A percentile compares a stretch with the other conserved stretches of the same genome.
These are phyloP conservation scores for Fomitiporia mediterranea DNA, from an alignment of 1,284 basidiomycete genomes.

Conservation along the genomic window DNA sequence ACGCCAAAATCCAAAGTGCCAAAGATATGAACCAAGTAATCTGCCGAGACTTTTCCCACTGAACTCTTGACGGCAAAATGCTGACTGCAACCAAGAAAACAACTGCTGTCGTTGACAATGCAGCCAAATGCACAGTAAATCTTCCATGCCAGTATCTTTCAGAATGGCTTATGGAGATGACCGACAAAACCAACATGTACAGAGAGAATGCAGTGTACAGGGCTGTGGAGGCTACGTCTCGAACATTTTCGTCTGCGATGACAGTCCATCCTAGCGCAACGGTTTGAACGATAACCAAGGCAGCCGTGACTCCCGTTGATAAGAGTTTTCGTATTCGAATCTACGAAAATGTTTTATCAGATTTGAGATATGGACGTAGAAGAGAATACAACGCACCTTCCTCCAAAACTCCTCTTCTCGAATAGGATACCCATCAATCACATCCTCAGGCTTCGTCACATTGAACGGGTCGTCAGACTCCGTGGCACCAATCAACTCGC, in stretches of 20 bases:
- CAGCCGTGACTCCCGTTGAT: slow-evolving; percentile 40
- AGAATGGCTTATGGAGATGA: slow-evolving; percentile 49
- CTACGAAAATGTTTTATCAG: slow-evolving; percentile 31
- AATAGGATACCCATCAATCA: slow-evolving; percentile 72
- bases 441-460: slow-evolving; percentile 64
- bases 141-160: slow-evolving; percentile 49
- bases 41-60: slow-evolving; percentile 23
- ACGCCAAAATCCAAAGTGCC: slow-evolving; percentile 45
- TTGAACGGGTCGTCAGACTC: slow-evolving; percentile 68
- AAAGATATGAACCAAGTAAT: slow-evolving; percentile 47
- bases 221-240: slow-evolving; percentile 35
- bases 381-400: slow-evolving; percentile 40
- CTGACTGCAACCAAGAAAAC: slow-evolving; percentile 44
- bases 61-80: slow-evolving; percentile 45
- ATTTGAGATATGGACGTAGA: slow-evolving; percentile 8
- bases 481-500: slow-evolving; percentile 26
- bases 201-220: slow-evolving; percentile 57
- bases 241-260: slow-evolving; percentile 32
- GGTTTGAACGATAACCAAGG: slow-evolving; percentile 47
- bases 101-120: slow-evolving; percentile 52
- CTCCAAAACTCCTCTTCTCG: slow-evolving; percentile 70
- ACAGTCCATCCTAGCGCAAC: slow-evolving; percentile 50
- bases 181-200: slow-evolving; percentile 53
- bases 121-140: slow-evolving; percentile 62
- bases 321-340: slow-evolving; percentile 53